A percentile compares a stretch with the other conserved stretches of the same genome.
phyloP scores from a whole-genome alignment of 768 basidiomycete species.

The Leccinum variicolor region DNA sequence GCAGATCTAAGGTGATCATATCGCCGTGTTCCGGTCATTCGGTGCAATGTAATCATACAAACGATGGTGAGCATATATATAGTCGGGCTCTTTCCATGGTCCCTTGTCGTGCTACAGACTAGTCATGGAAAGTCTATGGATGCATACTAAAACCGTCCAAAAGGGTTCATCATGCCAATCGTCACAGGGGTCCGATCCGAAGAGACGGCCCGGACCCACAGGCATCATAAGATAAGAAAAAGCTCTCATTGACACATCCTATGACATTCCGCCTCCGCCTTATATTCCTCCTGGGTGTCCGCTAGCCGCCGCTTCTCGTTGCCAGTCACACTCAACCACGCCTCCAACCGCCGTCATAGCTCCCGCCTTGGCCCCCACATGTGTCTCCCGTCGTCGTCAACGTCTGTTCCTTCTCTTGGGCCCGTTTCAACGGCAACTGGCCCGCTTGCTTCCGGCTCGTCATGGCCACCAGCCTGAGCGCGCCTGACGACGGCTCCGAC shows the following conservation, averaged over 20 bases:
- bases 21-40: too few species aligned
- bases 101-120: background rate
- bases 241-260: slow-evolving; percentile 14
- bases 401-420: slow-evolving; percentile 67
- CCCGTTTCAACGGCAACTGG: slow-evolving; percentile 52
- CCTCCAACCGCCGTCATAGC: slow-evolving; percentile 70
- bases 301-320: slow-evolving; percentile 15
- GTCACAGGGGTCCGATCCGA: slow-evolving; percentile 1
- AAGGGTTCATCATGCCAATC: background rate
- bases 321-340: slow-evolving; percentile 54
- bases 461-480: slow-evolving; percentile 25
- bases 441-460: slow-evolving; percentile 37
- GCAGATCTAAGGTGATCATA: too few species aligned
- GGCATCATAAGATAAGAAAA: background rate
- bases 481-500: slow-evolving; percentile 17
- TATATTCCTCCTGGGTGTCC: slow-evolving; percentile 14
- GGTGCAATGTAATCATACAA: background rate
- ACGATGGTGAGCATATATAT: background rate
- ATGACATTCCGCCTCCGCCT: slow-evolving; percentile 1
- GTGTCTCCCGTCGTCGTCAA: slow-evolving; percentile 70
- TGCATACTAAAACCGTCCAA: background rate
- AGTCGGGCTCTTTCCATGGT: too few species aligned
- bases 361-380: slow-evolving; percentile 81
- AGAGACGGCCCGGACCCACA: background rate
- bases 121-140: slow-evolving; percentile 1